Evolutionary conservation across 495 filamentous ascomycete genomes (phyloP), one percentile per base, ranked within the genome.

Genomic region (Stereocaulon alpinum): DNA sequence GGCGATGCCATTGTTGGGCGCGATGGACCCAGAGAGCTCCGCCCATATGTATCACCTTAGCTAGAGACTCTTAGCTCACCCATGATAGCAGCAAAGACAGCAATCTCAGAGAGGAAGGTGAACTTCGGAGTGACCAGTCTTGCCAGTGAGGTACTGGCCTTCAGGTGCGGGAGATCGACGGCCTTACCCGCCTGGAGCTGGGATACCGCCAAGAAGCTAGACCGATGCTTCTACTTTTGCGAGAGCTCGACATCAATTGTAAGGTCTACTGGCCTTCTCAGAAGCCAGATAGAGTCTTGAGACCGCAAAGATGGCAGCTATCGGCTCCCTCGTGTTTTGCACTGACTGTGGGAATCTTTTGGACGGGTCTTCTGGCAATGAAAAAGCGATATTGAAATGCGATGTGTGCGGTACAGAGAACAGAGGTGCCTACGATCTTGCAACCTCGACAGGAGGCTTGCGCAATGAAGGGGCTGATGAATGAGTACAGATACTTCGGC

Each of bases 271-370:
- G 3, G 17, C 11, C 17, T 50, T 15, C 12, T 29, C 15, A 18
- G 30, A 5, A 22, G 5, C 6, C 10, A 4, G 17, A 37, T 12
- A 9, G 9, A 18, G 6, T 30, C 11, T 34, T 17, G 5, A 9
- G 12, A 24, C 10, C 9, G 11, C 40, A 63, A 74, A 61, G 32
- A 96, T 95, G 90, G 84, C 92, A 59, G 82, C 85, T 11, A 88
- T 96, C 61, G 92, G 90, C 27, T 93, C 90, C 32, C 76, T 96
- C 34, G 83, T 96, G 43, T 98, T 98, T 74, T 96, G 93, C 74
- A 89, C 83, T 18, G 89, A 91, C 69, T 96, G 92, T 70, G 91
- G 92, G 49, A 92, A 95, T 71, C 80, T 96, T 3, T 80, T 98
- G 48, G 88, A 93, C 27, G 79, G 82, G 27, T 87, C 88, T 24